Conservation (phyloP, 2,329 filamentous ascomycete species). For the Lithohypha guttulata region DNA sequence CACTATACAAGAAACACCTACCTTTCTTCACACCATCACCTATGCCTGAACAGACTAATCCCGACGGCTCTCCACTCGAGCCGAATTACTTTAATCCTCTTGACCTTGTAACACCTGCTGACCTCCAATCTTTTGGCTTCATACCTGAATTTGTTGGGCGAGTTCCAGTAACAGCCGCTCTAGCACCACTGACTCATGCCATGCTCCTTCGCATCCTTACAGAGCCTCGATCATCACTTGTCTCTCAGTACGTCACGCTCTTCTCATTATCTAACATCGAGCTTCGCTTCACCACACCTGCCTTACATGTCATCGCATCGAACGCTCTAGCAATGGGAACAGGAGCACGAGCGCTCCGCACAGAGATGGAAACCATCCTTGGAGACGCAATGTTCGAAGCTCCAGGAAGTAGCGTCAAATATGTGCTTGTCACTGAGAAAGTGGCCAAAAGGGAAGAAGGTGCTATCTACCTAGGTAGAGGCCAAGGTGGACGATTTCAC, state of each 20-base stretch:
- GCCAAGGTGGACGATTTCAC: slow-evolving; percentile 42
- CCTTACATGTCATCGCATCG: slow-evolving; percentile 70
- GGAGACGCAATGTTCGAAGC: slow-evolving; percentile 74
- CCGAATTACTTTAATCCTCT: slow-evolving; percentile 48
- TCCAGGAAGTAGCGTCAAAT: slow-evolving; percentile 54
- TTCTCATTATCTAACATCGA: slow-evolving; percentile 71
- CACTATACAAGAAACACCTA: slow-evolving; percentile 47
- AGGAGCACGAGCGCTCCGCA: slow-evolving; percentile 67
- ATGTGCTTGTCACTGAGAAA: slow-evolving; percentile 61
- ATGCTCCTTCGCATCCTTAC: slow-evolving; percentile 77
- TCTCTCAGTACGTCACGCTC: slow-evolving; percentile 79
- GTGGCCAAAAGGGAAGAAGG: slow-evolving; percentile 53
- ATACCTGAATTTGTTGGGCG: slow-evolving; percentile 95
- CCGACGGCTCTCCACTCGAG: slow-evolving; percentile 21
- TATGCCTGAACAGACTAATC: slow-evolving; percentile 22
- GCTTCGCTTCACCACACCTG: slow-evolving; percentile 69
- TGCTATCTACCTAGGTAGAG: slow-evolving; percentile 41
- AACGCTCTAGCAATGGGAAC: slow-evolving; percentile 60
- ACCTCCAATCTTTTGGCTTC: slow-evolving; percentile 77
- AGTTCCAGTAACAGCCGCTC: slow-evolving; percentile 77
- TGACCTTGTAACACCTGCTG: slow-evolving; percentile 62
- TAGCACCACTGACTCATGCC: slow-evolving; percentile 60
- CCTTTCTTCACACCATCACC: slow-evolving; percentile 46
- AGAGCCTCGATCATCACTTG: slow-evolving; percentile 78
- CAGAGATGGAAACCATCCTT: slow-evolving; percentile 68